Evolutionary conservation across 257 asterid genomes (phyloP), one percentile per base, ranked within the genome.

Genomic region (Cordia subcordata): DNA sequence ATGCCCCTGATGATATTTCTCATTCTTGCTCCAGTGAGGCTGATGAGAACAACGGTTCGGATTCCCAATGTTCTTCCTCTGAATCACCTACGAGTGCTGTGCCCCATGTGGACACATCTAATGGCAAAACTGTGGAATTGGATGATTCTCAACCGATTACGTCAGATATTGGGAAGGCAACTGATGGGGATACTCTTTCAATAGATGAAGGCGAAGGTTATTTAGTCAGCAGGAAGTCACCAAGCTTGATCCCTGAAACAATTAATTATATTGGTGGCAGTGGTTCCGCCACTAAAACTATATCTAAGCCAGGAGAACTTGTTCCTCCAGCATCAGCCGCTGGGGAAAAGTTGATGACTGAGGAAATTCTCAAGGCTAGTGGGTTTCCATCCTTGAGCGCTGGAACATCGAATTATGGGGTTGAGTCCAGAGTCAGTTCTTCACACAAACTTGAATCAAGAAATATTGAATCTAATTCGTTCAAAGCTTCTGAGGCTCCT

Each of bases 401-500:
- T 54, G 67, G 71, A 56, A 50, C 33, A 51, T 58, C 60, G 27
- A 69, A 63, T 64, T 44, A 57, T 35, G 67, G 63, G 53, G 44
- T 49, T 74, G 72, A 70, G 14, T 57, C 56, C 64, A 64, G 53
- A 53, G 55, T 55, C 60, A 72, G 66, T 51, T 45, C 18, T 64
- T 57, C 62, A 35, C 68, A 66, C 53, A 64, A 71, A 45, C 32
- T 64, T 66, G 70, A 79, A 71, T 38, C 74, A 16, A 65, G 42
- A 52, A 69, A 35, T 50, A 69, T 63, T 49, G 74, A 66, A 53
- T 61, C 73, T 70, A 52, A 44, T 58, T 40, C 70, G 66, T 51
- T 62, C 39, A 53, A 72, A 61, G 63, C 68, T 65, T 68, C 73
- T 65, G 70, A 60, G 58, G 67, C 53, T 63, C 77, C 69, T 63